These are phyloP conservation scores for Escallonia rubra DNA, from an alignment of 129 eudicot genomes.

Conservation along the genomic window DNA sequence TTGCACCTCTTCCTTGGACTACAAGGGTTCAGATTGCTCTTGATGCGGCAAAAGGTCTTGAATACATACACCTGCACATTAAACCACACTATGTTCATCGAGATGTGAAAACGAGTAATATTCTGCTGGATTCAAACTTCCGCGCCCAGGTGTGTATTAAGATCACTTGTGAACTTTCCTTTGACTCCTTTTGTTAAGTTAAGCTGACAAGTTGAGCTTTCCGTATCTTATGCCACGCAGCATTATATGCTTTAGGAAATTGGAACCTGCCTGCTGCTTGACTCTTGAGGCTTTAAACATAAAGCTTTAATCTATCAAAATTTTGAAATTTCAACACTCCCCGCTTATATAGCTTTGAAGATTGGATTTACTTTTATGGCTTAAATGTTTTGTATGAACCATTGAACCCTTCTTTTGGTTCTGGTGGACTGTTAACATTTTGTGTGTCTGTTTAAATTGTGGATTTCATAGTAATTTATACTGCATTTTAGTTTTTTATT, in stretches of 20 bases:
- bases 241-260: neutral
- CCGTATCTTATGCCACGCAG: neutral
- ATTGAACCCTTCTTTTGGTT: too few relatives aligned
- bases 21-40: constrained; percentile 17
- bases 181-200: neutral
- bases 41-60: constrained; percentile 16
- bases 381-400: too few relatives aligned
- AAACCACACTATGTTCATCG: constrained; percentile 13
- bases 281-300: too few relatives aligned
- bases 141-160: constrained; percentile 7
- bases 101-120: constrained; percentile 18
- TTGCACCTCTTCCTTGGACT: constrained; percentile 13
- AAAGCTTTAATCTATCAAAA: too few relatives aligned
- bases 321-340: too few relatives aligned
- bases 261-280: neutral
- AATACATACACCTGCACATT: constrained; percentile 13
- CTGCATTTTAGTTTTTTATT: too few relatives aligned
- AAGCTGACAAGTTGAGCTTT: neutral
- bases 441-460: too few relatives aligned
- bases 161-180: neutral
- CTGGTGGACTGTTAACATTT: too few relatives aligned
- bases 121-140: constrained; percentile 8
- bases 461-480: too few relatives aligned
- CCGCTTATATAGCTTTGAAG: too few relatives aligned
- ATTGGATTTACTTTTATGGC: too few relatives aligned